Percentiles rank a stretch among this genome's conserved stretches.
Conservation (phyloP, 1,139 yeast species). For the Tardiomyces digboiensis region DNA sequence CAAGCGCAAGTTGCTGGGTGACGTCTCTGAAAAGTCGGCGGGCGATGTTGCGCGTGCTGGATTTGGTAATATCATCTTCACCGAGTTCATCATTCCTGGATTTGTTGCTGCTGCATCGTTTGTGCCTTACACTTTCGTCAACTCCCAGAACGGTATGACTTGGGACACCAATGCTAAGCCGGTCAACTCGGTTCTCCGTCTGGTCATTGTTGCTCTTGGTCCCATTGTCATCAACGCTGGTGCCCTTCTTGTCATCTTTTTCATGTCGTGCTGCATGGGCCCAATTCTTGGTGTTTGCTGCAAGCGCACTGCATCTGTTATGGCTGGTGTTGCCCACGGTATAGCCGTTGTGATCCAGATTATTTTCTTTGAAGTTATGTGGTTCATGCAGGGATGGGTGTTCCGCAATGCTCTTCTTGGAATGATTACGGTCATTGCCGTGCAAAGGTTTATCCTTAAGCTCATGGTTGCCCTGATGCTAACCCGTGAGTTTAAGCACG, state of each 20-base stretch:
- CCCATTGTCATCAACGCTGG: conserved; percentile 92
- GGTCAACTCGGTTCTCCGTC: conserved; percentile 78
- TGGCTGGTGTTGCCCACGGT: conserved; percentile 98
- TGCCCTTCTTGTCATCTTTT: conserved; percentile 48
- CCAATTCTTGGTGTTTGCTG: conserved; percentile 93
- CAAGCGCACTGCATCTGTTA: conserved; percentile 94
- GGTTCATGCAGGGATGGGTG: conserved; percentile 93
- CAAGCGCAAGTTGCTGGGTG: conserved; percentile 83
- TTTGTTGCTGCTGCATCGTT: conserved; percentile 87
- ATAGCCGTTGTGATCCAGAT: conserved; percentile 80
- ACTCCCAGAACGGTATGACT: conserved; percentile 94
- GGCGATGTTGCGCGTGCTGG: conserved; percentile 96
- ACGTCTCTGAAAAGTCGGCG: conserved; percentile 84
- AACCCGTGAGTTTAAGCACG: conserved; percentile 97
- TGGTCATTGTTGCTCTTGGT: conserved; percentile 81
- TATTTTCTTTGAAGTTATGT: conserved; percentile 85
- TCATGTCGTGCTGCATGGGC: conserved; percentile 93
- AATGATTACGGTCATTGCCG: conserved; percentile 70
- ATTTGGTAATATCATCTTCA: conserved; percentile 74
- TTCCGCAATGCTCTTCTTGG: conserved; percentile 87
- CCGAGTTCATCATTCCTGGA: conserved; percentile 79
- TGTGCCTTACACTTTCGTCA: conserved; percentile 86
- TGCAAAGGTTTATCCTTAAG: conserved; percentile 86
- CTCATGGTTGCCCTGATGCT: conserved; percentile 66
- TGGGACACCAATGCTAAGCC: conserved; percentile 33